phyloP scores from a whole-genome alignment of 2,329 filamentous ascomycete species.

The Saccharata proteae region DNA sequence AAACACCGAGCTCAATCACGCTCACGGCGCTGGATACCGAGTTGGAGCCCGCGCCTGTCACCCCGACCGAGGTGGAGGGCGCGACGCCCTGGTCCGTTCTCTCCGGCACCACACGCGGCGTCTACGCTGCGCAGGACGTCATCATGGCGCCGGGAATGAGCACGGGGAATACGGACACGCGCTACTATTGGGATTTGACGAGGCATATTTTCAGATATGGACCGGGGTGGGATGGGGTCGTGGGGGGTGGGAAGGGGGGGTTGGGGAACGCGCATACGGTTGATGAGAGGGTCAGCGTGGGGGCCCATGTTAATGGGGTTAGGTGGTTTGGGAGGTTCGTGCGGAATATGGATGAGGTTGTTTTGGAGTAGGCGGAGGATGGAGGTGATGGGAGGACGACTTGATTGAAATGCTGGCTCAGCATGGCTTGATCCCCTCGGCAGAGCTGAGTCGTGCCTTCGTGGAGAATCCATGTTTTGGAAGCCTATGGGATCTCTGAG shows the following conservation, averaged over 20 bases:
- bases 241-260: background rate
- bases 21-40: slow-evolving; percentile 19
- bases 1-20: slow-evolving; percentile 24
- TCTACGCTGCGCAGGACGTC: slow-evolving; percentile 13
- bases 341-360: too few species aligned
- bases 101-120: slow-evolving; percentile 25
- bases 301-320: slow-evolving; percentile 31
- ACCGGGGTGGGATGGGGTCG: slow-evolving; percentile 32
- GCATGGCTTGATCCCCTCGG: too few species aligned
- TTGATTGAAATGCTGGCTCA: too few species aligned
- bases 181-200: slow-evolving; percentile 41
- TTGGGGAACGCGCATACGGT: slow-evolving; percentile 37
- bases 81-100: slow-evolving; percentile 26
- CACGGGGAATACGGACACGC: slow-evolving; percentile 39
- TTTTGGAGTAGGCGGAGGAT: too few species aligned
- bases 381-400: too few species aligned
- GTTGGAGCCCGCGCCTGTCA: slow-evolving; percentile 45
- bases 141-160: slow-evolving; percentile 32
- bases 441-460: too few species aligned
- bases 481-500: too few species aligned
- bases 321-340: background rate
- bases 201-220: slow-evolving; percentile 42
- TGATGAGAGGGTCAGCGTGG: slow-evolving; percentile 34
- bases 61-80: slow-evolving; percentile 33
- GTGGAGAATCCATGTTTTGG: too few species aligned